Conservation (phyloP, 2,329 filamentous ascomycete species). For the Fusarium mangiferae region DNA sequence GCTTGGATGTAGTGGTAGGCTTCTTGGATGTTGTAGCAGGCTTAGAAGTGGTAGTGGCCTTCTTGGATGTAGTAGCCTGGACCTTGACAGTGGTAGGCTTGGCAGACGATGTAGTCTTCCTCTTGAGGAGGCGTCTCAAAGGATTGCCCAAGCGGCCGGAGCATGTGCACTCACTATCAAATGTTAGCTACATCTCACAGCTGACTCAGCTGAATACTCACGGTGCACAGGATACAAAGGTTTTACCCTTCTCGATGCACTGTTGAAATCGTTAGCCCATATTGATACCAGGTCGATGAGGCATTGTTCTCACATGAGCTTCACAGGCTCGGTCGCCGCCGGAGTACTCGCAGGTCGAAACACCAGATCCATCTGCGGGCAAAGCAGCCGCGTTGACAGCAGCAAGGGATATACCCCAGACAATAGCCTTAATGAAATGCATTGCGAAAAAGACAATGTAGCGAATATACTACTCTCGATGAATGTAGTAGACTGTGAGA, state of each 20-base stretch:
- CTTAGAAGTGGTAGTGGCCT: not conserved
- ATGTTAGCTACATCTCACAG: not conserved
- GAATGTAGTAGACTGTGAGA: not conserved
- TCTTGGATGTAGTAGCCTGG: not conserved
- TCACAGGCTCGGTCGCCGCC: not conserved
- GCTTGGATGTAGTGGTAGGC: not conserved
- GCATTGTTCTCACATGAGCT: not conserved
- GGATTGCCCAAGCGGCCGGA: not conserved
- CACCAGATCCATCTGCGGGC: not conserved
- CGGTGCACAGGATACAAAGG: constrained; percentile 8
- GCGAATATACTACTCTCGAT: not conserved
- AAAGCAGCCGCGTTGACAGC: constrained; percentile 6
- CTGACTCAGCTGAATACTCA: not conserved
- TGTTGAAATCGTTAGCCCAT: not conserved
- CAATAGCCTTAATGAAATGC: constrained; percentile 10
- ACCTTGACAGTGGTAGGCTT: not conserved
- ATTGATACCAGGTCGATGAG: not conserved
- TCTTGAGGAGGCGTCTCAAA: not conserved
- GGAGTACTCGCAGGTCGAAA: not conserved
- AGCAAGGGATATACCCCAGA: constrained; percentile 7
- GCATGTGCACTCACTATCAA: constrained; percentile 4
- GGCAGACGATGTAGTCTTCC: not conserved
- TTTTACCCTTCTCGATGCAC: not conserved
- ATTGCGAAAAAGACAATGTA: not conserved
- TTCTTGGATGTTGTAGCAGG: not conserved